Base-by-base conservation (phyloP, 1,139 yeast genomes). In the Taphrina sp. region DNA sequence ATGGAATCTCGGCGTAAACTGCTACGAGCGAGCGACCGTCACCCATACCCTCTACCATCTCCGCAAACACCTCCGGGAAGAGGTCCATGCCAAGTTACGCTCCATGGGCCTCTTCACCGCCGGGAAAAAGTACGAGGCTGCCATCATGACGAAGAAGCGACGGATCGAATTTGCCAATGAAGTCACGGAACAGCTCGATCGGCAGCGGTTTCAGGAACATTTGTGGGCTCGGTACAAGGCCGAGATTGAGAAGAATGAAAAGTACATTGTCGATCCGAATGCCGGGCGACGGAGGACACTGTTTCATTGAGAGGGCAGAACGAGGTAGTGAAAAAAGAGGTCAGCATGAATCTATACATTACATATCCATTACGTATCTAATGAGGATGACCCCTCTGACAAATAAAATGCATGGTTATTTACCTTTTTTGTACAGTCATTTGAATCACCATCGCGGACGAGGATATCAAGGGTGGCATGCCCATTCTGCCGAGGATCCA, bases 201-300 rank as follows among this genome's bases (percentile, higher is more conserved):
- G 16, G 10, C 22, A 14, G 10, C 29, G 44, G 17, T 33, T 49
- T 34, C 44, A 38, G 33, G 31, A 41, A 31, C 54, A 46, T 12
- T 29, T 31, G 39, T 61, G 63, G 53, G 61, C 64, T 1, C 71
- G 69, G 60, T 76, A 79, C 62, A 66, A 67, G 14, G 70, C 75
- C 3, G 69, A 74, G 54, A 83, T 83, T 60, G 89, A 86, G 65
- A 85, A 90, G 66, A 85, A 84, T 66, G 97, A 96, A 28, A 97
- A 97, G 0, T 92, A 97, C 70, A 90, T 49, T 24, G 54, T 49
- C 10, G 54, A 49, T 17, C 54, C 54, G 31, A 34, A 23, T 8
- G 39, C 24, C 14, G 54, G 54, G 14, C 14, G 44, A 23, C 26
- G 41, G 29, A 41, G 28, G 17, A 28, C 23, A 8, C 19, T 33